phyloP scores from a whole-genome alignment of 2,329 filamentous ascomycete genomes.

The Thelonectria blattea region DNA sequence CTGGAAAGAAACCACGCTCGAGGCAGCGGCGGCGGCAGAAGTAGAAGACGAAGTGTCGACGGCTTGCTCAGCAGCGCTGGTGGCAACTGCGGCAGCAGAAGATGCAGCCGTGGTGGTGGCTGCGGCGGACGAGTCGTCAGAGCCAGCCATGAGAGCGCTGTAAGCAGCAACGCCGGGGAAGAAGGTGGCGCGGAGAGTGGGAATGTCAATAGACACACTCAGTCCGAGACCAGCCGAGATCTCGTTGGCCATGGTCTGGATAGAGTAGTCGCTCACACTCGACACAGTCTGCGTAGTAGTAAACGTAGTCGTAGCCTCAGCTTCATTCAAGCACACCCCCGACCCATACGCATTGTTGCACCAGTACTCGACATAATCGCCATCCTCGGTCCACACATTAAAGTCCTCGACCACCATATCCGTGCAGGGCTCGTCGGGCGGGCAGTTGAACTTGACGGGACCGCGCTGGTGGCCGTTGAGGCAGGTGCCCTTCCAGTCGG shows the following conservation, averaged over 20 bases:
- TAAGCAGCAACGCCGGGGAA: slow-evolving; percentile 28
- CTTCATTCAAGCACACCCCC: slow-evolving; percentile 25
- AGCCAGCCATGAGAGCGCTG: slow-evolving; percentile 21
- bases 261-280: slow-evolving; percentile 14
- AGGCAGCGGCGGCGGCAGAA: neutral
- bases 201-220: slow-evolving; percentile 25
- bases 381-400: slow-evolving; percentile 24
- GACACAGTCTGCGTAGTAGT: slow-evolving; percentile 27
- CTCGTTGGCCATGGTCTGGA: slow-evolving; percentile 28
- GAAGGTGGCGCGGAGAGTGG: slow-evolving; percentile 22
- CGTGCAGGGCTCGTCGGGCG: slow-evolving; percentile 24
- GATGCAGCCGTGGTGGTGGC: neutral
- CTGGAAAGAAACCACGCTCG: slow-evolving; percentile 2
- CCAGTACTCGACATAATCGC: slow-evolving; percentile 22
- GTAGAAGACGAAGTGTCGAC: neutral
- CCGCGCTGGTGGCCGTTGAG: slow-evolving; percentile 26
- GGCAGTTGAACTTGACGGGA: slow-evolving; percentile 34
- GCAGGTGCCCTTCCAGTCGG: slow-evolving; percentile 33
- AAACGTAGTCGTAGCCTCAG: slow-evolving; percentile 11
- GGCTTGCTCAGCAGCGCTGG: neutral
- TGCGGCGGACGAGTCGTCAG: neutral
- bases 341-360: slow-evolving; percentile 31
- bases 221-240: slow-evolving; percentile 24
- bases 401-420: slow-evolving; percentile 31
- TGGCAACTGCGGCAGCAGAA: neutral